phyloP scores from a whole-genome alignment of 495 filamentous ascomycete species.

The Penicillium atrosanguineum region DNA sequence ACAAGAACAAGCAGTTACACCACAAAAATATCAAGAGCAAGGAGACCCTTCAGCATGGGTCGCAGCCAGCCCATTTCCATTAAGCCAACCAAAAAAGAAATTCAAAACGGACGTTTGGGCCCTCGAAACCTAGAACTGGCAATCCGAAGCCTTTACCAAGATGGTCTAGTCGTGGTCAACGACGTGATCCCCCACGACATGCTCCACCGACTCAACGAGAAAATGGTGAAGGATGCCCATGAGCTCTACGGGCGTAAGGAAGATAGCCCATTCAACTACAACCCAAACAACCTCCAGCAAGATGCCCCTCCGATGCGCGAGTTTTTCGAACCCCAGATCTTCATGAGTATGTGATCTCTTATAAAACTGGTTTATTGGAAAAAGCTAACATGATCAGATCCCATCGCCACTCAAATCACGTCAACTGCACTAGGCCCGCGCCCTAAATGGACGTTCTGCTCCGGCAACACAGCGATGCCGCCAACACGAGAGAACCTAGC shows the following conservation, averaged over 20 bases:
- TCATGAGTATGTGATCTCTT: conserved; percentile 31
- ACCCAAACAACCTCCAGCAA: conserved; percentile 53
- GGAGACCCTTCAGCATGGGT: neutral
- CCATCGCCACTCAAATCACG: conserved; percentile 51
- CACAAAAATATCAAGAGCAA: neutral
- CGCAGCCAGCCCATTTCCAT: conserved; percentile 16
- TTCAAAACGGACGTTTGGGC: conserved; percentile 18
- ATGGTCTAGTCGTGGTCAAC: conserved; percentile 53
- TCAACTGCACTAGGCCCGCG: conserved; percentile 45
- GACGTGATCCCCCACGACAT: conserved; percentile 41
- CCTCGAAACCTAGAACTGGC: conserved; percentile 47
- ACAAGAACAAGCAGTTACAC: neutral
- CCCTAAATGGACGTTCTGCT: conserved; percentile 53
- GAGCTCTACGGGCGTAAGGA: conserved; percentile 39
- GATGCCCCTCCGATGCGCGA: conserved; percentile 42
- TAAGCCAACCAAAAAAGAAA: conserved; percentile 14
- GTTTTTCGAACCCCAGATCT: conserved; percentile 44
- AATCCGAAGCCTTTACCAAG: conserved; percentile 44
- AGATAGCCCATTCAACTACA: conserved; percentile 51
- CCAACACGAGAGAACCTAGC: conserved; percentile 36
- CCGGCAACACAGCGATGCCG: conserved; percentile 52
- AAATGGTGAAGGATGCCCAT: conserved; percentile 51
- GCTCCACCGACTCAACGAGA: conserved; percentile 48
- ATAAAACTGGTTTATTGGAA: neutral
- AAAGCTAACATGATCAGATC: conserved; percentile 27